phyloP scores from a whole-genome alignment of 1,284 basidiomycete genomes.

The Omphalotus olearius region DNA sequence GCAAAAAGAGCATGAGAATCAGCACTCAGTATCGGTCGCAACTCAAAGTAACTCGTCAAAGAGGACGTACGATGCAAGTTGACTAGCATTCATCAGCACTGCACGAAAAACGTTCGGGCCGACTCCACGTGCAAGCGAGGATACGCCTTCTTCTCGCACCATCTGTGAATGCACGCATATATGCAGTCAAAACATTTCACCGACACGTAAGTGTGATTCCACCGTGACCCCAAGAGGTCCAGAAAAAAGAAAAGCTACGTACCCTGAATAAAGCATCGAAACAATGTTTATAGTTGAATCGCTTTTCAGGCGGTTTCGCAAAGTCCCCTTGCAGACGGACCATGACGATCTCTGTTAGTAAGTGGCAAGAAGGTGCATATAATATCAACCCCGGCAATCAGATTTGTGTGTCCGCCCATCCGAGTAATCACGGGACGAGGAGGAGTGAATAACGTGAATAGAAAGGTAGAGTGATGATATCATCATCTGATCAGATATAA shows the following conservation, averaged over 20 bases:
- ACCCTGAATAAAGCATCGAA: constrained; percentile 81
- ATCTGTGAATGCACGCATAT: constrained; percentile 42
- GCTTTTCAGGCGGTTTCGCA: constrained; percentile 78
- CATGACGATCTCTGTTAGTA: constrained; percentile 71
- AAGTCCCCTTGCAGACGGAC: constrained; percentile 86
- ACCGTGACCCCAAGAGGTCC: neutral
- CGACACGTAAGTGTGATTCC: too few relatives aligned
- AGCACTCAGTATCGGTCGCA: too few relatives aligned
- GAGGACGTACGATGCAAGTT: constrained; percentile 74
- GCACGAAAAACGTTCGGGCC: constrained; percentile 85
- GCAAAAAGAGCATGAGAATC: too few relatives aligned
- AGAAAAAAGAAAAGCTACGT: constrained; percentile 27
- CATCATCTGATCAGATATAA: constrained; percentile 1
- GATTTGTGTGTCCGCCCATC: neutral
- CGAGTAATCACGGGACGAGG: too few relatives aligned
- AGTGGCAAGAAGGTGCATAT: neutral
- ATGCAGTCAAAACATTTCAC: too few relatives aligned
- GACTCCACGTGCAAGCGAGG: constrained; percentile 75
- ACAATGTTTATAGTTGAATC: constrained; percentile 84
- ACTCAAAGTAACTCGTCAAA: neutral
- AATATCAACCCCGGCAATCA: neutral
- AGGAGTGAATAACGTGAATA: neutral
- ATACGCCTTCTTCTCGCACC: constrained; percentile 78
- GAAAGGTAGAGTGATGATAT: neutral
- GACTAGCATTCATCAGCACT: constrained; percentile 87